Evolutionary conservation across 1,284 basidiomycete genomes (phyloP), one percentile per base, ranked within the genome.

Genomic region (Austroboletus niveus): DNA sequence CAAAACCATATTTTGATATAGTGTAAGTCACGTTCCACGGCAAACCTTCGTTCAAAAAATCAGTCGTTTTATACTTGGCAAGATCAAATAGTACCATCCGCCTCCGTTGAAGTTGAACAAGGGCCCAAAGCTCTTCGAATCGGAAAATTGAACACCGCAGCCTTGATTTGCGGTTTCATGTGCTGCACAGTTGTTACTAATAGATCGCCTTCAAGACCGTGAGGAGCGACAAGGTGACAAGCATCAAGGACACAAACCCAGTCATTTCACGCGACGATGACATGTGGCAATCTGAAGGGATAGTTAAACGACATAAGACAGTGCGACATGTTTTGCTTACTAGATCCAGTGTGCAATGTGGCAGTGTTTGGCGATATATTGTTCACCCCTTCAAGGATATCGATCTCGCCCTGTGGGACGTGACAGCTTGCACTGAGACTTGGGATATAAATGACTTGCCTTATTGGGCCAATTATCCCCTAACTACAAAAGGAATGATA

Each of bases 71-170:
- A 14, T 36, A 6, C 7, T 1, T 4, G 4, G 12, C 5, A 4
- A 36, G 39, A 8, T 17, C 1, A 15, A n/a, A n/a, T 17, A 38
- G 15, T 53, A 73, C 72, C 69, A 74, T 52, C 74, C 73, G 10
- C 76, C 77, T 34, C 68, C 62, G 46, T 61, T 64, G 40, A 41
- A 39, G 60, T 78, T 79, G 59, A 78, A 75, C 17, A 51, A 38
- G 9, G 69, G 64, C 7, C 77, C 76, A 53, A 68, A 75, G 36
- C 63, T 71, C 6, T 46, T 41, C 8, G 1, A 11, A 17, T 66
- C 59, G n/a, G 66, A 63, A 43, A 72, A 68, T 40, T 63, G 54
- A 42, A 79, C 74, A 15, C 74, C 74, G 57, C 80, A 81, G 0
- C 79, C 79, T 15, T 60, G 58, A 56, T 81, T 80, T 40, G 62